Base-by-base conservation (phyloP, 2,329 filamentous ascomycete species). In the Ascochyta lentis region DNA sequence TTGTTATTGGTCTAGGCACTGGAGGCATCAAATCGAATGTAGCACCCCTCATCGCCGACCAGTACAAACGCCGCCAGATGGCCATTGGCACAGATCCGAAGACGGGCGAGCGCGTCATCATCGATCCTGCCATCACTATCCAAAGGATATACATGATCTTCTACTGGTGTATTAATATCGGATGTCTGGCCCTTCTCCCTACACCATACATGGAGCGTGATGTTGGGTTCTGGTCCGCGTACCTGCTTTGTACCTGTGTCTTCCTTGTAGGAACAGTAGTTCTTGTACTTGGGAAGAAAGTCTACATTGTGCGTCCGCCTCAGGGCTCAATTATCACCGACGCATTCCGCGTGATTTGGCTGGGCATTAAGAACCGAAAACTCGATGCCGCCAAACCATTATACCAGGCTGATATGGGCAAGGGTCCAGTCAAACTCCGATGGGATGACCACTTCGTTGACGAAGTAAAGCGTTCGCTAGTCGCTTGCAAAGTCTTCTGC, bases 21-120 rank as follows among this genome's bases (percentile, higher is more conserved):
- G 90, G 90, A 64, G 89, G 90, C 71, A 92, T 93, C 85, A 94
- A 93, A 80, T 85, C 88, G 61, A 93, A 93, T 70, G 89, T 93
- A 42, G 78, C 79, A 12, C 80, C 80, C 3, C 65, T 82, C 22
- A 81, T 81, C 57, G 79, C 79, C 39, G 79, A 82, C 54, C 80
- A 82, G 60, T 81, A 81, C 64, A 74, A 71, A 60, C 66, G 74
- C 46, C 68, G 73, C 19, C 69, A 73, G 45, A 79, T 79, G 76
- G 75, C 72, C 27, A 68, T 81, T 58, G 72, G 72, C 19, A 71
- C 65, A 8, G 75, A 79, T 48, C 68, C 70, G 52, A 79, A 78
- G 64, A 75, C 70, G 15, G 79, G 79, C 43, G 78, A 81, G 65
- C 74, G 77, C 16, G 73, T 80, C 29, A 77, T 81, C 52, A 76